Percentiles rank a stretch among this genome's conserved stretches.
Evolutionary conservation across 169 alveolate species (phyloP).

Genomic region (Sarcocystis neurona): DNA sequence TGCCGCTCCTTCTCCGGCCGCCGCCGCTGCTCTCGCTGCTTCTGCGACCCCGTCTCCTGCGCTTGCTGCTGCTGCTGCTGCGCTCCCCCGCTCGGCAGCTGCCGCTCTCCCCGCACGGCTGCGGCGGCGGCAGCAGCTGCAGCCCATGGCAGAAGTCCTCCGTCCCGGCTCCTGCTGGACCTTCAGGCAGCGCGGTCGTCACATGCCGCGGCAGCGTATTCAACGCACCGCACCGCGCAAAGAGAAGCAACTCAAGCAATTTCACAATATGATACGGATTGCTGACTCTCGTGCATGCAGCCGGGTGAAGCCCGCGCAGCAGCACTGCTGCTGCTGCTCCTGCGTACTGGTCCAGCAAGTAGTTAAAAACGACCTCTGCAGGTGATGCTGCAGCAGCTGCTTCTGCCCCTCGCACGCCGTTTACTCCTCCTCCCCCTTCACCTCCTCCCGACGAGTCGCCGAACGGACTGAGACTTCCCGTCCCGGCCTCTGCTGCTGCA

Average conservation of each 20-base stretch:
- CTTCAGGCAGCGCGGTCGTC: conserved; percentile 17
- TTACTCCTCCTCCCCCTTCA: background rate
- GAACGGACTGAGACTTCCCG: too few species aligned
- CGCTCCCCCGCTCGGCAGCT: background rate
- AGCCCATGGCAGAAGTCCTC: background rate
- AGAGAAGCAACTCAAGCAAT: conserved; percentile 42
- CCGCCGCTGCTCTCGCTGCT: background rate
- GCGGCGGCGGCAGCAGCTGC: background rate
- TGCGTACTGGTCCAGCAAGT: conserved; percentile 14
- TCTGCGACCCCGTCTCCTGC: background rate
- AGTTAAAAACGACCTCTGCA: conserved; percentile 14
- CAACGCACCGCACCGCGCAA: conserved; percentile 27
- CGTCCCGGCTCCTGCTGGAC: background rate
- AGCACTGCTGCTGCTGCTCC: conserved; percentile 38
- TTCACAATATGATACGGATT: conserved; percentile 39
- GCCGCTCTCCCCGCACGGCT: background rate
- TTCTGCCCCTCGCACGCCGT: background rate
- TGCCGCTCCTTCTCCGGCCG: too few species aligned
- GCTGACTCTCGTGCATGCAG: conserved; percentile 10
- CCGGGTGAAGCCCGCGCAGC: conserved; percentile 48
- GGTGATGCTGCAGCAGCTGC: too few species aligned
- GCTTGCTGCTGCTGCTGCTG: background rate
- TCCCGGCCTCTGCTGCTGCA: too few species aligned
- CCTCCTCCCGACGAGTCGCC: background rate
- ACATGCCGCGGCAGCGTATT: conserved; percentile 37